Percentiles rank a stretch among this genome's conserved stretches.
Conservation (phyloP, 106 monocot species). For the Dioscorea dumetorum region DNA sequence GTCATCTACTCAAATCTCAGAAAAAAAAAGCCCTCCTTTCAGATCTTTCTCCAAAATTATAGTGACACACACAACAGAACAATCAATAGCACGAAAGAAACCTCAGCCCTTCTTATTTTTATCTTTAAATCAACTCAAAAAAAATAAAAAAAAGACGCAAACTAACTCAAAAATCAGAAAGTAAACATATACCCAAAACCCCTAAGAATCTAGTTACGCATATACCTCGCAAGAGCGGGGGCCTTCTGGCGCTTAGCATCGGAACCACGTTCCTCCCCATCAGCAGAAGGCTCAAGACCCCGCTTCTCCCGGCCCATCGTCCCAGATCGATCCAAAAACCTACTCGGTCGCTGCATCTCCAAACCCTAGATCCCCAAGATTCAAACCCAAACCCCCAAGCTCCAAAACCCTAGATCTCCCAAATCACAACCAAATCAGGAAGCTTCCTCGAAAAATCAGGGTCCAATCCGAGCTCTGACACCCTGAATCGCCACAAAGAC, state of each 20-base stretch:
- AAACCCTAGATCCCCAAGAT: constrained; percentile 2
- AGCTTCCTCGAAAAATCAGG: neutral
- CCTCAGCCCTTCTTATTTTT: too few relatives aligned
- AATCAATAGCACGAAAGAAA: too few relatives aligned
- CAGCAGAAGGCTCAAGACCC: constrained; percentile 13
- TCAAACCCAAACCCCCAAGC: too few relatives aligned
- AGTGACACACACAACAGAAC: too few relatives aligned
- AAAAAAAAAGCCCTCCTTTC: too few relatives aligned
- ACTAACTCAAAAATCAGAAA: too few relatives aligned
- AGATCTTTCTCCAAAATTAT: too few relatives aligned
- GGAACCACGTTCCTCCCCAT: constrained; percentile 13
- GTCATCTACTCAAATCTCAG: too few relatives aligned
- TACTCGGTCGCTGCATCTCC: constrained; percentile 17
- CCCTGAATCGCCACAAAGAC: neutral
- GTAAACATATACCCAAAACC: too few relatives aligned
- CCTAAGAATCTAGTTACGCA: neutral
- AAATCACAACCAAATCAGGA: neutral
- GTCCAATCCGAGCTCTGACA: neutral
- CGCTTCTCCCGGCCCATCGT: constrained; percentile 30
- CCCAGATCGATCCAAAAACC: constrained; percentile 9
- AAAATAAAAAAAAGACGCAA: too few relatives aligned
- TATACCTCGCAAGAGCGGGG: constrained; percentile 49
- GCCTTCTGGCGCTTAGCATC: constrained; percentile 34
- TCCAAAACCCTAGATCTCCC: neutral
- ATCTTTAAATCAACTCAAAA: too few relatives aligned